Evolutionary conservation across 1,284 basidiomycete genomes (phyloP).

Genomic region (Chiua sp.): DNA sequence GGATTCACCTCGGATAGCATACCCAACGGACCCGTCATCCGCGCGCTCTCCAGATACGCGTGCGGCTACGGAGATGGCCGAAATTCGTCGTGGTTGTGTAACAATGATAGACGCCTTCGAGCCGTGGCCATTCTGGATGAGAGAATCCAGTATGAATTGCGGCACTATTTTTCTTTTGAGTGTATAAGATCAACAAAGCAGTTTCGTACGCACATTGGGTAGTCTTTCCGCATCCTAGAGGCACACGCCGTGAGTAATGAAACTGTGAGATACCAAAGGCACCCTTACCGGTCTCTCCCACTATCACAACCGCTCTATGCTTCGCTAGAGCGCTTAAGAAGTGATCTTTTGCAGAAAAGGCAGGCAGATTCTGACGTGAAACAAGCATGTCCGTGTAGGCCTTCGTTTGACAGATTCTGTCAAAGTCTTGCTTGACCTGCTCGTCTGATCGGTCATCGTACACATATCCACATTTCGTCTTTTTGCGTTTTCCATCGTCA

Average conservation of each 20-base stretch:
- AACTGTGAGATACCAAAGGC: neutral
- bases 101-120: constrained; percentile 81
- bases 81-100: constrained; percentile 91
- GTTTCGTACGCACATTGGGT: constrained; percentile 62
- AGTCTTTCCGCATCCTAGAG: constrained; percentile 86
- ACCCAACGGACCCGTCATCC: constrained; percentile 87
- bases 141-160: constrained; percentile 88
- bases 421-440: constrained; percentile 63
- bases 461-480: constrained; percentile 13
- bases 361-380: constrained; percentile 72
- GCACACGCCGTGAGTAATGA: constrained; percentile 17
- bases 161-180: constrained; percentile 58
- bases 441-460: constrained; percentile 53
- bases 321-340: constrained; percentile 67
- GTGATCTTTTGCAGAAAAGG: constrained; percentile 67
- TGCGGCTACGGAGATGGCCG: constrained; percentile 88
- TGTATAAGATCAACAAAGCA: constrained; percentile 1
- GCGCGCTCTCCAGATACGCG: constrained; percentile 88
- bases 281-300: constrained; percentile 76
- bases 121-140: constrained; percentile 69
- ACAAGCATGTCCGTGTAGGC: constrained; percentile 66
- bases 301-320: constrained; percentile 80
- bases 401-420: constrained; percentile 47
- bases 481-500: neutral
- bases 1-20: constrained; percentile 91